phyloP scores from a whole-genome alignment of 2,329 filamentous ascomycete genomes.

The Biscogniauxia sp. region DNA sequence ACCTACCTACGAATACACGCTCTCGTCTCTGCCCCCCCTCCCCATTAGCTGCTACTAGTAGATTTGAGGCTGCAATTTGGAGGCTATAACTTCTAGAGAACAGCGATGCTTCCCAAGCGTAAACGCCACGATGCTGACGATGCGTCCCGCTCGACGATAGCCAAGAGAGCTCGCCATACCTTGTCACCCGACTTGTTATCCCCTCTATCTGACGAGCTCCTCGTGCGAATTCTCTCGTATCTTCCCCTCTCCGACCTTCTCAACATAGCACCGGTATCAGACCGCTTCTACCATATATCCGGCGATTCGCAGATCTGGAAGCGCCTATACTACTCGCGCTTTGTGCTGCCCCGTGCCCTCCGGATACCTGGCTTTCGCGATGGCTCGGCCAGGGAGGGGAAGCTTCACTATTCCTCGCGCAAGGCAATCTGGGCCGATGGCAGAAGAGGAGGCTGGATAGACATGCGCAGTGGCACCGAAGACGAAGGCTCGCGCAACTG shows the following conservation, averaged over 20 bases:
- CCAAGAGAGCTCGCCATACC: constrained; percentile 43
- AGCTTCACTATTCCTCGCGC: constrained; percentile 45
- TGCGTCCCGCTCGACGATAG: constrained; percentile 14
- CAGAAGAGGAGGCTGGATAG: constrained; percentile 42
- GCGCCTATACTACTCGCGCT: constrained; percentile 79
- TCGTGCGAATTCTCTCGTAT: constrained; percentile 78
- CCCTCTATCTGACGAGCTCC: constrained; percentile 78
- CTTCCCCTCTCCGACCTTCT: constrained; percentile 70
- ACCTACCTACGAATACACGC: no score
- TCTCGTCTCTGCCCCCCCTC: no score
- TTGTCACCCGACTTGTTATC: constrained; percentile 60
- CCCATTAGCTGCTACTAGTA: no score
- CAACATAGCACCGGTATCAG: constrained; percentile 63
- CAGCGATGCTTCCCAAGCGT: constrained; percentile 22
- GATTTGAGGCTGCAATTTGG: no score
- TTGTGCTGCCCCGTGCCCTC: constrained; percentile 77
- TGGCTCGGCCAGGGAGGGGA: constrained; percentile 33
- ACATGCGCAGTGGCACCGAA: constrained; percentile 53
- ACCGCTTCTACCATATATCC: constrained; percentile 69
- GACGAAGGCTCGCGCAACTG: constrained; percentile 23
- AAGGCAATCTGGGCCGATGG: constrained; percentile 46
- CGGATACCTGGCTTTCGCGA: constrained; percentile 66
- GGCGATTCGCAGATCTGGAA: constrained; percentile 91
- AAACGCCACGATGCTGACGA: constrained; percentile 21
- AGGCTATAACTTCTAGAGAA: background rate